These are phyloP conservation scores for Alternaria dauci DNA, from an alignment of 2,329 filamentous ascomycete genomes.

Conservation along the genomic window DNA sequence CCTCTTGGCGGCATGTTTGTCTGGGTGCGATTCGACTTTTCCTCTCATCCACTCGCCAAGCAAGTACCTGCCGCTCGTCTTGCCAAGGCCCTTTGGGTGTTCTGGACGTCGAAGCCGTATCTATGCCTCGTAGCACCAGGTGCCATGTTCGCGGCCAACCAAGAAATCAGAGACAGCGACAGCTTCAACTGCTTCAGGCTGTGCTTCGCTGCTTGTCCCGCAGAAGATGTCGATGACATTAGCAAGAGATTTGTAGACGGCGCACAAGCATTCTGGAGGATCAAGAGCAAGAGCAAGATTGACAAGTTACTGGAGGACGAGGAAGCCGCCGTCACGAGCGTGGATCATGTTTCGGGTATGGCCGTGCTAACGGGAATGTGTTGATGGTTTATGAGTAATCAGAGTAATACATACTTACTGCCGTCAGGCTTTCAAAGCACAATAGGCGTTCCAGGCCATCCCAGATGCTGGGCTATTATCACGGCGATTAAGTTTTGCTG, in stretches of 20 bases:
- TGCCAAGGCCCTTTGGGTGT: constrained; percentile 72
- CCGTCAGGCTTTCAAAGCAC: neutral
- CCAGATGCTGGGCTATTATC: neutral
- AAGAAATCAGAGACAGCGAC: constrained; percentile 63
- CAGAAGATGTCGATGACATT: constrained; percentile 70
- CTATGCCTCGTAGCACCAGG: constrained; percentile 77
- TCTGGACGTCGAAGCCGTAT: constrained; percentile 73
- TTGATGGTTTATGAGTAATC: constrained; percentile 10
- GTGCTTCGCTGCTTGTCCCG: constrained; percentile 86
- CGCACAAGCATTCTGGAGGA: constrained; percentile 77
- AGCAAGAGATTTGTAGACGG: constrained; percentile 73
- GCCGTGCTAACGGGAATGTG: constrained; percentile 45
- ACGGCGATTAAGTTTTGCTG: neutral
- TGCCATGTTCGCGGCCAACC: constrained; percentile 73
- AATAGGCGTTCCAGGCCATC: neutral
- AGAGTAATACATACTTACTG: neutral
- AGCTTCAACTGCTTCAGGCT: constrained; percentile 79
- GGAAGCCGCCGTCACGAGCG: constrained; percentile 13
- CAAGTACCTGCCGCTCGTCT: constrained; percentile 65
- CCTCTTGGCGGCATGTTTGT: constrained; percentile 92
- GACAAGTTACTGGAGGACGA: constrained; percentile 65
- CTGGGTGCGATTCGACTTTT: constrained; percentile 78
- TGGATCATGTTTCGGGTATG: constrained; percentile 34
- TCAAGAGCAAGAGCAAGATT: constrained; percentile 72
- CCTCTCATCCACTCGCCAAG: constrained; percentile 73